phyloP scores from a whole-genome alignment of 1,284 basidiomycete species.

The Phlebopus sp. region DNA sequence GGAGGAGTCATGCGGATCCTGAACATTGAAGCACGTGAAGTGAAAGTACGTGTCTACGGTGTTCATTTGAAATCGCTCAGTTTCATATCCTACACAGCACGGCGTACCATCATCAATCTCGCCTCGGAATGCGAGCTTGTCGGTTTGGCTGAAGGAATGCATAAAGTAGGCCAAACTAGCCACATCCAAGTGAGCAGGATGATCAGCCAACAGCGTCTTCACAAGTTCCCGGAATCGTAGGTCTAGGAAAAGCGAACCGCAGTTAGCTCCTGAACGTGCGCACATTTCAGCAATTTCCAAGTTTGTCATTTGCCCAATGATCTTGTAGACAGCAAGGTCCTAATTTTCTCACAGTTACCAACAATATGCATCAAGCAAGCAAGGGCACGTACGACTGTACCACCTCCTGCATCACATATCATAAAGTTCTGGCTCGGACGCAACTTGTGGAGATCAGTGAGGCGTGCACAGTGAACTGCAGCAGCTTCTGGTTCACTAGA shows the following conservation, averaged over 20 bases:
- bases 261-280: constrained; percentile 77
- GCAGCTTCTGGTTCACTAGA: constrained; percentile 77
- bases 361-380: neutral
- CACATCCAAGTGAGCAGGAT: constrained; percentile 75
- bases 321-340: constrained; percentile 75
- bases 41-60: constrained; percentile 72
- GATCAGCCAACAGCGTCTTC: constrained; percentile 63
- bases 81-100: constrained; percentile 8
- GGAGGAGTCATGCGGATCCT: constrained; percentile 69
- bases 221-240: constrained; percentile 78
- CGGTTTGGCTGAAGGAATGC: constrained; percentile 83
- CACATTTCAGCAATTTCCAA: constrained; percentile 85
- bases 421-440: constrained; percentile 78
- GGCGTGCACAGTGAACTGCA: constrained; percentile 76
- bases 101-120: constrained; percentile 64
- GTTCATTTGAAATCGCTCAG: constrained; percentile 11
- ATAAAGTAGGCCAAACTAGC: constrained; percentile 80
- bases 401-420: constrained; percentile 79
- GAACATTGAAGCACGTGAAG: constrained; percentile 78
- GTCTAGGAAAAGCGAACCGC: constrained; percentile 80
- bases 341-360: constrained; percentile 26
- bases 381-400: constrained; percentile 55
- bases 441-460: constrained; percentile 73
- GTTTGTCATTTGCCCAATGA: constrained; percentile 69
- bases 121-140: constrained; percentile 72